phyloP scores from a whole-genome alignment of 108 stramenopile genomes.

The Ochromonas danica region DNA sequence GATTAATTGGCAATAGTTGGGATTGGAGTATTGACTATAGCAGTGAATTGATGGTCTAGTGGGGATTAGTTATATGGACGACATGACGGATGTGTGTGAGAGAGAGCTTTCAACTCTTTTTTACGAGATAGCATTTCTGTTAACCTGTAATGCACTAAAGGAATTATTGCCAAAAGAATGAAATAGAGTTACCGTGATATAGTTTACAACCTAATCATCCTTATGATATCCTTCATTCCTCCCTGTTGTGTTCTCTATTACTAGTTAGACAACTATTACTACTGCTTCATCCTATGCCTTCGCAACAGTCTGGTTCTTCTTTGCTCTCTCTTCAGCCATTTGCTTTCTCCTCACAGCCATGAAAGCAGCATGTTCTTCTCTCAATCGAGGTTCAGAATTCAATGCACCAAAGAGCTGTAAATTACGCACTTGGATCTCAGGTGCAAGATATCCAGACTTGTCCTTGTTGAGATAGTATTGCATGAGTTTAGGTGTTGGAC shows the following conservation, averaged over 20 bases:
- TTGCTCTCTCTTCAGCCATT: not conserved
- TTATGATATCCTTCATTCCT: too few species aligned
- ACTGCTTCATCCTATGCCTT: too few species aligned
- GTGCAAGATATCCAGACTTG: constrained; percentile 89
- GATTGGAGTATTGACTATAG: too few species aligned
- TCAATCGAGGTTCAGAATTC: constrained; percentile 4
- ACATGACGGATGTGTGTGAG: too few species aligned
- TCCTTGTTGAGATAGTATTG: constrained; percentile 83
- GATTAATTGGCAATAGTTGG: too few species aligned
- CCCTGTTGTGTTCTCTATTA: too few species aligned
- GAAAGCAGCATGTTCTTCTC: not conserved
- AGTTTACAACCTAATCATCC: not conserved
- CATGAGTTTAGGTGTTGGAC: constrained; percentile 88
- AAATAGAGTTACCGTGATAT: not conserved
- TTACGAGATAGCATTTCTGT: too few species aligned
- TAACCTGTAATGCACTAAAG: too few species aligned
- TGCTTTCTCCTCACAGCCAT: not conserved
- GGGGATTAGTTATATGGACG: too few species aligned
- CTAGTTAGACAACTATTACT: too few species aligned
- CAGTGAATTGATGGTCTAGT: too few species aligned
- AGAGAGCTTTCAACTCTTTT: too few species aligned
- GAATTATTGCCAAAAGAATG: not conserved
- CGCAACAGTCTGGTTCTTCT: not conserved
- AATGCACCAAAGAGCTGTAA: constrained; percentile 29
- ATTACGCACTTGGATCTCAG: constrained; percentile 73